Conservation (phyloP, 2,329 filamentous ascomycete genomes). For the Cercospora berteroae region DNA sequence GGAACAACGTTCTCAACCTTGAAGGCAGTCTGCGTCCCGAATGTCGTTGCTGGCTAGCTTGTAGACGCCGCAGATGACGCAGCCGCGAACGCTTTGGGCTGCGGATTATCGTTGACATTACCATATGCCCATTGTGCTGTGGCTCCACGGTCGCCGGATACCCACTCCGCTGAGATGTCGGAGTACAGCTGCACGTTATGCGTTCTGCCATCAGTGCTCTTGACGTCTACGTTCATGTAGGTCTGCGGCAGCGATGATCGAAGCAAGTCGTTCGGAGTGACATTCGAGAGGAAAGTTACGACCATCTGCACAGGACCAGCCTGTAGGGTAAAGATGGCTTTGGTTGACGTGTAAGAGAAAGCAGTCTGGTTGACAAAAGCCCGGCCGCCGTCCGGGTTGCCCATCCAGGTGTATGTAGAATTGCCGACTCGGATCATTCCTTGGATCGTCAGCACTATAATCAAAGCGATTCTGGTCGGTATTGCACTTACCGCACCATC, state of each 20-base stretch:
- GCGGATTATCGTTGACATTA: conserved; percentile 5
- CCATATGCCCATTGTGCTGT: conserved; percentile 61
- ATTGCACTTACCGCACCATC: conserved; percentile 55
- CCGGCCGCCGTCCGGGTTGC: conserved; percentile 42
- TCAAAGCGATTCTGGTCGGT: background rate
- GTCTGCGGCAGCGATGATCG: conserved; percentile 66
- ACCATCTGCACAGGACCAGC: conserved; percentile 24
- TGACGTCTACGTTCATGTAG: conserved; percentile 64
- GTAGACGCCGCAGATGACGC: conserved; percentile 6
- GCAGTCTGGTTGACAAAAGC: conserved; percentile 58
- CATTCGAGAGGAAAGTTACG: conserved; percentile 13
- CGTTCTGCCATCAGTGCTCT: conserved; percentile 58
- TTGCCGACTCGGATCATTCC: conserved; percentile 67
- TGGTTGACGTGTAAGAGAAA: conserved; percentile 69
- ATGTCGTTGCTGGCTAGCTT: conserved; percentile 11
- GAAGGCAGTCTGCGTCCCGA: conserved; percentile 25
- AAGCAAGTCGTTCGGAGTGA: conserved; percentile 15
- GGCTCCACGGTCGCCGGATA: conserved; percentile 58
- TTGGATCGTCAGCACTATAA: background rate
- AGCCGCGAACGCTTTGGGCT: conserved; percentile 6
- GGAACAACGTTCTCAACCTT: conserved; percentile 10
- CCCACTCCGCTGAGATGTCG: conserved; percentile 72
- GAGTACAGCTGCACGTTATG: conserved; percentile 70
- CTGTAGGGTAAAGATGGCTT: conserved; percentile 66
- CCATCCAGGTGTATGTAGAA: conserved; percentile 45